Evolutionary conservation across 1,139 yeast species (phyloP), one percentile per base, ranked within the genome.

Genomic region (Debaryomyces robertsiae): DNA sequence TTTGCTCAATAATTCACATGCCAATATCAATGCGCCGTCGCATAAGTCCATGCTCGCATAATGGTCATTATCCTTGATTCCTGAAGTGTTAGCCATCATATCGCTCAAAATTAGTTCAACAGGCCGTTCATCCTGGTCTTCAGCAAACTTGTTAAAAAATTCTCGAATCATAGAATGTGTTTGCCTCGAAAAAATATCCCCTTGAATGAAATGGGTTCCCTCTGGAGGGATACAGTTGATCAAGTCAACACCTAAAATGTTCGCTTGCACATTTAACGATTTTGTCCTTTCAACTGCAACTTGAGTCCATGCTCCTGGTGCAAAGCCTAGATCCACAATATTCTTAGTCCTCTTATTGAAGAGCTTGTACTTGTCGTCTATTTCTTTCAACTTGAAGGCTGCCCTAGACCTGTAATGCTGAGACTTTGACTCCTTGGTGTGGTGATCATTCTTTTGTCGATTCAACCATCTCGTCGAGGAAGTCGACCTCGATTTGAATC

Each of bases 391-490:
- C 57, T 93, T 93, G 66, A 79, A 91, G 0, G 98, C 98, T 0
- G 98, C 98, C 37, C 98, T 66, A 2, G 97, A 89, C 50, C 83
- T 75, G 50, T 78, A 79, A 44, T 85, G 77, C 38, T 76, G 73
- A 9, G 67, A 65, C 54, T 78, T 81, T 4, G 96, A 90, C 48
- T 82, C 81, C 40, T 76, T 71, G 3, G 89, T 73, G 59, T 72
- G 88, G 32, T 56, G 68, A 59, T 90, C 97, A 16, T 63, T 69
- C 27, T 65, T 61, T 47, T 86, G 94, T 42, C 97, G 74, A 25
- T 77, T 70, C 2, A 89, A 61, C 97, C 98, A 90, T 48, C 82
- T 65, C 27, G 66, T 67, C 0, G 94, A 85, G 1, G 85, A 79
- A n/a, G 71, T 53, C 1, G 74, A 57, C 36, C 54, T 56, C 25